Evolutionary conservation across 495 filamentous ascomycete species (phyloP).

Genomic region (Bryoglossum gracile): DNA sequence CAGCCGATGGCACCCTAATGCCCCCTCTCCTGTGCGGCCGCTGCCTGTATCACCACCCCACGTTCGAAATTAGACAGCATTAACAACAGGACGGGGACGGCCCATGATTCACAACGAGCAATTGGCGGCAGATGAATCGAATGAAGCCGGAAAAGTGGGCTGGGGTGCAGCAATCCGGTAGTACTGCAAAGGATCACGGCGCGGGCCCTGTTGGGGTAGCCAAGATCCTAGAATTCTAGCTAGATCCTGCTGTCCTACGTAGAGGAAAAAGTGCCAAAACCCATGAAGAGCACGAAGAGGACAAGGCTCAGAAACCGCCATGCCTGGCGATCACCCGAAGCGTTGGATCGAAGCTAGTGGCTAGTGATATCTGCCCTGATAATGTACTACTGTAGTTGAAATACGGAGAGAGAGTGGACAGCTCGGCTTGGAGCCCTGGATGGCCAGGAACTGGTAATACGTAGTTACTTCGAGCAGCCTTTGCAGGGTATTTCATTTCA

Average conservation of each 20-base stretch:
- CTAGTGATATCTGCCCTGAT: not conserved
- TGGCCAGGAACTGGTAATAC: too few species aligned
- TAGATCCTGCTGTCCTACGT: too few species aligned
- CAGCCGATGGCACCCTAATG: too few species aligned
- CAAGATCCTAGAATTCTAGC: too few species aligned
- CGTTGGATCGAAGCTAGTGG: not conserved
- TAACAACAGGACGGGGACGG: not conserved
- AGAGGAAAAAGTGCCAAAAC: not conserved
- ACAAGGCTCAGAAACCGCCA: constrained; percentile 2
- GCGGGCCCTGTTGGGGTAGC: too few species aligned
- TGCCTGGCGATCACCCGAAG: constrained; percentile 4
- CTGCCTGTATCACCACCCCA: not conserved
- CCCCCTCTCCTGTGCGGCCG: not conserved
- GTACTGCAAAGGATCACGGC: too few species aligned
- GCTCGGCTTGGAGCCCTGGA: too few species aligned
- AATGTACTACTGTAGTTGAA: too few species aligned
- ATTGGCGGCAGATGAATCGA: not conserved
- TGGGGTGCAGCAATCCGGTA: too few species aligned
- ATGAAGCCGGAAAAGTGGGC: not conserved
- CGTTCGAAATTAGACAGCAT: not conserved
- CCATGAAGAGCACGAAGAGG: not conserved
- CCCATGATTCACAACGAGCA: not conserved
- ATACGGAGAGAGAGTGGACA: too few species aligned
- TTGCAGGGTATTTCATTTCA: too few species aligned
- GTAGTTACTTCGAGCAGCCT: too few species aligned